A percentile compares a stretch with the other conserved stretches of the same genome.
Conservation (phyloP, 108 stramenopile species). For the Cyclotella kingstonii region DNA sequence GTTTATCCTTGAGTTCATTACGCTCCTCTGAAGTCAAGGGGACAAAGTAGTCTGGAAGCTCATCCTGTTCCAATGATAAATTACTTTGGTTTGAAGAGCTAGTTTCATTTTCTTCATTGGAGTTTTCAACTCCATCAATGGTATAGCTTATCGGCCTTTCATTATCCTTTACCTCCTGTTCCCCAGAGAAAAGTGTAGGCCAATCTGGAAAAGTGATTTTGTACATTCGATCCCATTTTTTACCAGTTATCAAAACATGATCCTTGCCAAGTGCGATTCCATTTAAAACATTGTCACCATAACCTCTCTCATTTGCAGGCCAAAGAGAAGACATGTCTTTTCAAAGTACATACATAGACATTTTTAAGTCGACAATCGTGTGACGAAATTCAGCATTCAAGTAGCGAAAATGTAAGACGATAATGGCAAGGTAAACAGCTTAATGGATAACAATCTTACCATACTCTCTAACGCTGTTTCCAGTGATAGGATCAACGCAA, state of each 20-base stretch:
- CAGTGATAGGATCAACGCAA: conserved; percentile 77
- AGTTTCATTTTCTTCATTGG: not conserved
- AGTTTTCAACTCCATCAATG: too few species aligned
- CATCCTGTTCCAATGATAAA: not conserved
- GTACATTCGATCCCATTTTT: conserved; percentile 76
- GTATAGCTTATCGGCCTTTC: too few species aligned
- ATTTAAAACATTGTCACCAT: conserved; percentile 74
- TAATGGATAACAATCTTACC: too few species aligned
- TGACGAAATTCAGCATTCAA: too few species aligned
- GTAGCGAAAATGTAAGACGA: too few species aligned
- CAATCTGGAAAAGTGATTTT: conserved; percentile 45
- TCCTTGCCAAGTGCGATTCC: conserved; percentile 79
- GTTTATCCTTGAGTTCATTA: conserved; percentile 22
- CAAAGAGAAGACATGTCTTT: conserved; percentile 68
- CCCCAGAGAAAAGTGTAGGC: conserved; percentile 26
- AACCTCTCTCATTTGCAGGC: conserved; percentile 45
- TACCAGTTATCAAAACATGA: conserved; percentile 71
- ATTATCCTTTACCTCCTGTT: not conserved
- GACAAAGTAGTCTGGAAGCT: conserved; percentile 36
- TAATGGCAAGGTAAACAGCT: too few species aligned
- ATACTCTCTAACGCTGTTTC: conserved; percentile 76
- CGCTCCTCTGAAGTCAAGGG: conserved; percentile 37
- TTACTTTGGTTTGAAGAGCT: too few species aligned
- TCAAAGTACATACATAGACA: not conserved
- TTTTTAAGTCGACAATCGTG: too few species aligned